These are phyloP conservation scores for Ustilago xerochloae DNA, from an alignment of 1,284 basidiomycete species.

Conservation along the genomic window DNA sequence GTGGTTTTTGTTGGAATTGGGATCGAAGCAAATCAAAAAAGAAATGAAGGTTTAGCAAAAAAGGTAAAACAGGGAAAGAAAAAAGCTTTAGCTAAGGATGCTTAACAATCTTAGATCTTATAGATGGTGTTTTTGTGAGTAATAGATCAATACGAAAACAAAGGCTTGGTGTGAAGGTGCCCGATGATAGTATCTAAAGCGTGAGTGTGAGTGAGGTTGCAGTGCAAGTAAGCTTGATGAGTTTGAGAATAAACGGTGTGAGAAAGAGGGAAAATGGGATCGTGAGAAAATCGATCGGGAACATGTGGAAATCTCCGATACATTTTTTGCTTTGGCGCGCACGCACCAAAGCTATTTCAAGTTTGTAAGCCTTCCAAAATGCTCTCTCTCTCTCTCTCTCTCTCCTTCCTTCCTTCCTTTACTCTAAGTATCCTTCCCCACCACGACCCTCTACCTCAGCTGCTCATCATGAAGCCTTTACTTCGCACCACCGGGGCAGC, in stretches of 20 bases:
- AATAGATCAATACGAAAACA: too few species aligned
- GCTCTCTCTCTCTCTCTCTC: neutral
- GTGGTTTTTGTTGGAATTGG: slow-evolving; percentile 94
- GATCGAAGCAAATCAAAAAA: slow-evolving; percentile 80
- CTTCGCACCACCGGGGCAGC: neutral
- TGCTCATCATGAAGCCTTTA: slow-evolving; percentile 14
- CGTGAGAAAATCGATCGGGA: neutral
- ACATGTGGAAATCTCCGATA: neutral
- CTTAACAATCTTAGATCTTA: slow-evolving; percentile 2
- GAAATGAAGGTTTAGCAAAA: slow-evolving; percentile 41
- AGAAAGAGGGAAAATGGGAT: too few species aligned
- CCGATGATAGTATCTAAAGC: too few species aligned
- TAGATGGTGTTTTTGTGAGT: neutral
- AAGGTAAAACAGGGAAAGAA: slow-evolving; percentile 38
- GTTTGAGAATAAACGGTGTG: neutral
- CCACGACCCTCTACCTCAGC: neutral
- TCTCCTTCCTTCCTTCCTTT: neutral
- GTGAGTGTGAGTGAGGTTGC: too few species aligned
- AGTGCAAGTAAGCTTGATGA: too few species aligned
- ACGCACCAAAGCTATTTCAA: neutral
- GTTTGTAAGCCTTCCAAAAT: too few species aligned
- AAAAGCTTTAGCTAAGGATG: slow-evolving; percentile 45
- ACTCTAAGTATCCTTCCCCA: neutral
- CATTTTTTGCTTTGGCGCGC: slow-evolving; percentile 4
- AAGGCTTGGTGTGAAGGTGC: too few species aligned